Evolutionary conservation across 2,329 filamentous ascomycete species (phyloP).

Genomic region (Colletotrichum simmondsii): DNA sequence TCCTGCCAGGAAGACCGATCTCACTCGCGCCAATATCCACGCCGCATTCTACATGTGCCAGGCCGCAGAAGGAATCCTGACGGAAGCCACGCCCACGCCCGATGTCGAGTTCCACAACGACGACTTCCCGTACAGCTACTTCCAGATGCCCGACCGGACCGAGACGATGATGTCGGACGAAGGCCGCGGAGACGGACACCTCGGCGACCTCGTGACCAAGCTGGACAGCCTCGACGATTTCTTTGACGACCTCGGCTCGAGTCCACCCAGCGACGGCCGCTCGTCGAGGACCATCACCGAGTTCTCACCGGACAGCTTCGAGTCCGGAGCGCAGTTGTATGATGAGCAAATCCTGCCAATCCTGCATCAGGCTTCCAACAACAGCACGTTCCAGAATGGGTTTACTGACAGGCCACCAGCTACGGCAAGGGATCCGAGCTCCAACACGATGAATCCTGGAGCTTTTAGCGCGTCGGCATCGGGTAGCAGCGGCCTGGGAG

Average conservation of each 20-base stretch:
- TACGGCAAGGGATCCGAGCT: conserved; percentile 68
- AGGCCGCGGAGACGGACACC: conserved; percentile 75
- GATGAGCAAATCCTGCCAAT: conserved; percentile 94
- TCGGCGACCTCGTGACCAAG: conserved; percentile 85
- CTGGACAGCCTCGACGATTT: conserved; percentile 85
- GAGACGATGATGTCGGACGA: conserved; percentile 96
- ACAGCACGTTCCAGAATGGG: conserved; percentile 86
- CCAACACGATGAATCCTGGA: conserved; percentile 72
- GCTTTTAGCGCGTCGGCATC: conserved; percentile 61
- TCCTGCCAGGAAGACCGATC: conserved; percentile 87
- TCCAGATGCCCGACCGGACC: conserved; percentile 77
- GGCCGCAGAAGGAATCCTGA: conserved; percentile 67
- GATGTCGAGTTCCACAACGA: conserved; percentile 95
- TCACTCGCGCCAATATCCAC: conserved; percentile 91
- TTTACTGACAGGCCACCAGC: conserved; percentile 79
- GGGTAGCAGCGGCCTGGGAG: neutral
- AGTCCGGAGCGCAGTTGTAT: conserved; percentile 85
- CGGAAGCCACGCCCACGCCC: conserved; percentile 76
- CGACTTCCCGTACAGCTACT: conserved; percentile 86
- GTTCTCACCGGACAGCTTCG: conserved; percentile 73
- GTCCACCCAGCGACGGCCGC: conserved; percentile 68
- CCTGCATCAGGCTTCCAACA: conserved; percentile 84
- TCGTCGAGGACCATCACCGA: conserved; percentile 73
- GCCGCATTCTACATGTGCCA: conserved; percentile 96
- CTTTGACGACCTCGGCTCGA: conserved; percentile 75